Base-by-base conservation (phyloP, 257 asterid genomes). In the Nicotiana attenuata region DNA sequence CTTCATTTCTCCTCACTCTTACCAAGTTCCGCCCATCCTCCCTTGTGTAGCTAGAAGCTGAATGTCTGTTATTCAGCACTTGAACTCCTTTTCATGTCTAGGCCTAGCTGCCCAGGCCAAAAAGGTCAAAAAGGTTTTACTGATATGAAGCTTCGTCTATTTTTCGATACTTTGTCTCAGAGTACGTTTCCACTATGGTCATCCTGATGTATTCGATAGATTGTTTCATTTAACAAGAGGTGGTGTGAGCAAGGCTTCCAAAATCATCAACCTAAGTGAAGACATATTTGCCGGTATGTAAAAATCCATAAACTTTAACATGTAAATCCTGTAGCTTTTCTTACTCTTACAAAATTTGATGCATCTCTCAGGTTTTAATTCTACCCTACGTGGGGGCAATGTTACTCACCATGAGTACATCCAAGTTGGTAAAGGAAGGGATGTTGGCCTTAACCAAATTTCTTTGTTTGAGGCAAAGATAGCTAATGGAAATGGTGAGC, bases 151-250 rank as follows among this genome's bases (percentile, higher is more conserved):
- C 50, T 75, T 60, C 5, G 7, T 50, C n/a, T 35, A 63, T 28
- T 57, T 57, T 10, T 78, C 61, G 61, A 22, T 71, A 53, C 76
- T 83, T 73, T 65, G 50, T 84, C 83, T 82, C 94, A 95, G 99
- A 94, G 99, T 95, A 73, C 99, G 99, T 81, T 95, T 95, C 88
- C 99, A 93, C 90, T 95, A 95, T 85, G 99, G 99, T 63, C 99
- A 95, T 88, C 99, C 99, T 5, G 99, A 95, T 87, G 91, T 95
- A 80, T 95, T 95, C 29, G 99, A 95, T 82, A 91, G 99, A 87
- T 76, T 95, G 83, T 95, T 95, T 91, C 99, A 95, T 90, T 90
- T 95, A 76, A 90, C 98, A 45, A 88, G 97, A 86, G 99, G 99
- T 84, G 99, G 99, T 77, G 89, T 95, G 88, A 95, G 99, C 94